Evolutionary conservation across 768 basidiomycete species (phyloP).

Genomic region (Russula dissimulans): DNA sequence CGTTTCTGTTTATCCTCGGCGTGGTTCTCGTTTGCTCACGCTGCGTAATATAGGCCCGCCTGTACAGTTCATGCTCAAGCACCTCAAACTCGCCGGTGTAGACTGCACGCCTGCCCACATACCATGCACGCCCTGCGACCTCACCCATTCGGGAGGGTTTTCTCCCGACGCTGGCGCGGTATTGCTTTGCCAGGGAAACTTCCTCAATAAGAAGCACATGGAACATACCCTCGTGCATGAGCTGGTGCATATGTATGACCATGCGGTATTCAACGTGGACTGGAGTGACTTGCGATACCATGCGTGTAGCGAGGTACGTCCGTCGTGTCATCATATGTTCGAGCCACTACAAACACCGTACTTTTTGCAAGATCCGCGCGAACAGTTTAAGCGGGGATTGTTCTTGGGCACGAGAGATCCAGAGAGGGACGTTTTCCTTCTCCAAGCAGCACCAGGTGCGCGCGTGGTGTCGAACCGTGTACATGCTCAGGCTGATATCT

Average conservation of each 20-base stretch:
- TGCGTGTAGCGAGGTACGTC: slow-evolving; percentile 89
- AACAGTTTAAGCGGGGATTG: slow-evolving; percentile 94
- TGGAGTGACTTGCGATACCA: slow-evolving; percentile 88
- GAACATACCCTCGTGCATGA: slow-evolving; percentile 92
- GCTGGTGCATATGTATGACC: slow-evolving; percentile 91
- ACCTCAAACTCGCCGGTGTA: slow-evolving; percentile 69
- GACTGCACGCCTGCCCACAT: slow-evolving; percentile 64
- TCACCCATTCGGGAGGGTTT: slow-evolving; percentile 71
- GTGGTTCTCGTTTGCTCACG: not conserved
- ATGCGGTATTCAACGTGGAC: slow-evolving; percentile 88
- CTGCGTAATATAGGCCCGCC: slow-evolving; percentile 52
- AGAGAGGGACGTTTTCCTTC: slow-evolving; percentile 67
- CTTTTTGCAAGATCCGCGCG: slow-evolving; percentile 69
- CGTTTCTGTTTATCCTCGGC: slow-evolving; percentile 20
- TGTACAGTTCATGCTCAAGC: slow-evolving; percentile 86
- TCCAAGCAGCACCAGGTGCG: slow-evolving; percentile 89
- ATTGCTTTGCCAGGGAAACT: slow-evolving; percentile 76
- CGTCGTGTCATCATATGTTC: not conserved
- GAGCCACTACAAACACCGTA: not conserved
- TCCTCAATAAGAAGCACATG: slow-evolving; percentile 77
- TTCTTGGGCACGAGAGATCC: slow-evolving; percentile 71
- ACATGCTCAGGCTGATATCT: slow-evolving; percentile 9
- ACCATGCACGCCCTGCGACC: slow-evolving; percentile 77
- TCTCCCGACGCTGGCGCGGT: slow-evolving; percentile 68
- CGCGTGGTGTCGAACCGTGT: slow-evolving; percentile 11